Conservation (phyloP, 2,329 filamentous ascomycete species). For the Calonectria hongkongensis region DNA sequence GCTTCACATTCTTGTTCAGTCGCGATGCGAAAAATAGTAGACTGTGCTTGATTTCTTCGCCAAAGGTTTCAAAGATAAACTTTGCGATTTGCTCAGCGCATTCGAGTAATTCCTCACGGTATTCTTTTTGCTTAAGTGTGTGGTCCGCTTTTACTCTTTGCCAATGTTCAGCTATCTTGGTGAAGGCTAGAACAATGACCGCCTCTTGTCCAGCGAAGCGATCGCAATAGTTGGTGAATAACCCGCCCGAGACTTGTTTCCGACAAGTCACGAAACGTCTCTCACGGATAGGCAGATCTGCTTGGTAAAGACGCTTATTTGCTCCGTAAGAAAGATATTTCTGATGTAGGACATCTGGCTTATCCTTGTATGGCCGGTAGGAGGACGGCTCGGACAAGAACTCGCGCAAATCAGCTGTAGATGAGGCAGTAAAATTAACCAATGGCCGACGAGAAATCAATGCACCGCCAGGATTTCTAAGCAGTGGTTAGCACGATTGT, state of each 20-base stretch:
- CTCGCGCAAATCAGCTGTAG: neutral
- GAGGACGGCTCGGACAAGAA: conserved; percentile 2
- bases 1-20: neutral
- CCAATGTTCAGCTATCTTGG: conserved; percentile 3
- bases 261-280: conserved; percentile 3
- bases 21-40: neutral
- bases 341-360: neutral
- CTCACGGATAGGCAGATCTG: neutral
- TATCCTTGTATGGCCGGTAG: neutral
- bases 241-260: conserved; percentile 3
- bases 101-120: neutral
- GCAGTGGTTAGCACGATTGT: neutral
- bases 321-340: conserved; percentile 5
- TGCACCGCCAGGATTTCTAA: neutral
- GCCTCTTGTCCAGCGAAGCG: neutral
- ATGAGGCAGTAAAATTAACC: conserved; percentile 4
- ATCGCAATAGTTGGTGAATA: conserved; percentile 5
- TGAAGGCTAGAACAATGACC: neutral
- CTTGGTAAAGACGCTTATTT: conserved; percentile 11
- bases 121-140: conserved; percentile 6
- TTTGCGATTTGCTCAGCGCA: neutral
- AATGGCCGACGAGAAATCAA: conserved; percentile 1
- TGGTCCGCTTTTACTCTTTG: neutral
- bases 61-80: neutral
- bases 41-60: neutral